Evolutionary conservation across 2,329 filamentous ascomycete genomes (phyloP).

Genomic region (Rugonectria rugulosa): DNA sequence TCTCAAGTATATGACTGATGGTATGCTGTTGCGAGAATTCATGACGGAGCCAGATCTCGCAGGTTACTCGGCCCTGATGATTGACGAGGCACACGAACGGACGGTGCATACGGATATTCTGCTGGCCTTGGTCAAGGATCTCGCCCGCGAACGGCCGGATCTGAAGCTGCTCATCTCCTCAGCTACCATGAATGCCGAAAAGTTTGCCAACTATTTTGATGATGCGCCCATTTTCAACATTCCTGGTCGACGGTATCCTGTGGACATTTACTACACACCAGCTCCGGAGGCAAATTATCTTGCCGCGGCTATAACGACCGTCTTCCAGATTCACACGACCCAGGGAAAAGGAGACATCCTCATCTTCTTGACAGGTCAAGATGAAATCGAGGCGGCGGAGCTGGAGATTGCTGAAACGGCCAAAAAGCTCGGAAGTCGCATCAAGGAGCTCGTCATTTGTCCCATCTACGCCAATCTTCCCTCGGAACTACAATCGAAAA

Average conservation of each 20-base stretch:
- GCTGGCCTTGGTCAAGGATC: constrained; percentile 86
- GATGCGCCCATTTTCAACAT: constrained; percentile 95
- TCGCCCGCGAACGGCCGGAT: constrained; percentile 82
- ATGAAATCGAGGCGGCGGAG: constrained; percentile 92
- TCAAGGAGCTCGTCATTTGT: constrained; percentile 87
- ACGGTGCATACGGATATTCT: constrained; percentile 92
- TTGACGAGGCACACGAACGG: constrained; percentile 96
- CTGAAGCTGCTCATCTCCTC: constrained; percentile 92
- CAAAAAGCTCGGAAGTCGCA: constrained; percentile 82
- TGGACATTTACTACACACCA: constrained; percentile 90
- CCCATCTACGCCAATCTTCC: constrained; percentile 96
- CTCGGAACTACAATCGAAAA: constrained; percentile 88
- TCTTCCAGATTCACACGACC: constrained; percentile 93
- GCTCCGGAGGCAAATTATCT: constrained; percentile 95
- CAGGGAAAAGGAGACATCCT: constrained; percentile 88
- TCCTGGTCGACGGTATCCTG: constrained; percentile 85
- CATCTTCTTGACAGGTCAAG: constrained; percentile 93
- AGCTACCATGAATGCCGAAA: constrained; percentile 92
- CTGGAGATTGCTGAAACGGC: constrained; percentile 85
- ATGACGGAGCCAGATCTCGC: constrained; percentile 86
- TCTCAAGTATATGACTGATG: constrained; percentile 96
- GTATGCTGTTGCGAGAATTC: constrained; percentile 90
- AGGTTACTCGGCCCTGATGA: constrained; percentile 88
- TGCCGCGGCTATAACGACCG: constrained; percentile 87
- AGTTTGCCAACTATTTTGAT: constrained; percentile 92